These are phyloP conservation scores for Starmerella sp. DNA, from an alignment of 805 yeast species.

Conservation along the genomic window DNA sequence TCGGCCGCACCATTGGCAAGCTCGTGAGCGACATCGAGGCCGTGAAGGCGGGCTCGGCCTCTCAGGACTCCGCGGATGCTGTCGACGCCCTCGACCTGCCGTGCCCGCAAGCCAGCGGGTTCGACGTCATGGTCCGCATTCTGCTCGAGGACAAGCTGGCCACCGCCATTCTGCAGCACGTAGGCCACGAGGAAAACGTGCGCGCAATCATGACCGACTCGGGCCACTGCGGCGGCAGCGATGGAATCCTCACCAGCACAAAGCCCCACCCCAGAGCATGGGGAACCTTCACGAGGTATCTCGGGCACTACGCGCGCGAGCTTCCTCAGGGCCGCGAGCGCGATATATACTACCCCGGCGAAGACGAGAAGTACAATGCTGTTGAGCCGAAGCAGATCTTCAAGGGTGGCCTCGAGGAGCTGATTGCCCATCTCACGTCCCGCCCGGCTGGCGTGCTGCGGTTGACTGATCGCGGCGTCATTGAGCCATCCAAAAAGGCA, in stretches of 20 bases:
- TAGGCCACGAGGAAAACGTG: constrained; percentile 17
- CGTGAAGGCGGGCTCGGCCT: not conserved
- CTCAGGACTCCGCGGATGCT: not conserved
- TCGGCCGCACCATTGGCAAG: constrained; percentile 10
- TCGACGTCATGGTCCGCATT: constrained; percentile 12
- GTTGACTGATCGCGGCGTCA: constrained; percentile 10
- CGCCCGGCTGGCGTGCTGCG: constrained; percentile 12
- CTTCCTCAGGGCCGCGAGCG: constrained; percentile 12
- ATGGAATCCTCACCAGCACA: constrained; percentile 14
- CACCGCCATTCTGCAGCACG: constrained; percentile 17
- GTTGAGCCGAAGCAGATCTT: constrained; percentile 12
- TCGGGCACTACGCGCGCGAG: constrained; percentile 17
- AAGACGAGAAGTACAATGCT: not conserved
- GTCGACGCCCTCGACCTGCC: not conserved
- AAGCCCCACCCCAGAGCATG: constrained; percentile 18
- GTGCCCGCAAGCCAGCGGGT: not conserved
- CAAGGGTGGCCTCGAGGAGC: constrained; percentile 12
- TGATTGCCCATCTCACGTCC: constrained; percentile 12
- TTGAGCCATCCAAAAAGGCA: constrained; percentile 4
- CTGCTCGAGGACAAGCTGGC: constrained; percentile 10
- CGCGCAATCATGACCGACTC: constrained; percentile 12
- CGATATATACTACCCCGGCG: constrained; percentile 9
- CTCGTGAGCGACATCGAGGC: not conserved
- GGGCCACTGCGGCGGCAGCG: constrained; percentile 16
- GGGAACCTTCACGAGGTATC: constrained; percentile 16